Conservation (phyloP, 164 flowering plant species). For the Sextonia rubra region DNA sequence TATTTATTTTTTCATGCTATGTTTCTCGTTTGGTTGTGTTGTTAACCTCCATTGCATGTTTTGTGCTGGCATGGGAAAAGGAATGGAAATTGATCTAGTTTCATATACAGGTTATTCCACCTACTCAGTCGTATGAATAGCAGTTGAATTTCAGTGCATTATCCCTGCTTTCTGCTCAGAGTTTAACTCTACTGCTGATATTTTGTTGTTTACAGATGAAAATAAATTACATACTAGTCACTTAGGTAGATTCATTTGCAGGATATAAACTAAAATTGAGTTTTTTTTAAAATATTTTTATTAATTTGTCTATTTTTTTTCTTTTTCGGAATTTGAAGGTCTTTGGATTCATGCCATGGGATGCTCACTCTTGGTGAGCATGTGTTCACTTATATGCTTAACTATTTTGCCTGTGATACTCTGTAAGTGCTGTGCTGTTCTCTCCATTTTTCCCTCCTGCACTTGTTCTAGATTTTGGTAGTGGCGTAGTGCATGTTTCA, state of each 20-base stretch:
- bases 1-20: no score
- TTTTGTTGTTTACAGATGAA: not conserved
- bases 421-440: slow-evolving; percentile 54
- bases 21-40: not conserved
- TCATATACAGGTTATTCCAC: not conserved
- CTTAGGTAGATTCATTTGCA: not conserved
- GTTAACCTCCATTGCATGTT: not conserved
- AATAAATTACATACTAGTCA: not conserved
- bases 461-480: not conserved
- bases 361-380: slow-evolving; percentile 95
- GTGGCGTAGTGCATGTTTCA: not conserved
- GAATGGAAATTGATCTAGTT: not conserved
- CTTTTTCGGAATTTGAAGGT: slow-evolving; percentile 32
- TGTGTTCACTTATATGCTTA: slow-evolving; percentile 93
- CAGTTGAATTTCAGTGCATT: not conserved
- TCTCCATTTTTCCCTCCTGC: not conserved
- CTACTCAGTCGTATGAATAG: not conserved
- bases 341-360: slow-evolving; percentile 91
- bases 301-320: not conserved
- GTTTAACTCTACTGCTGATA: not conserved
- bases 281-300: no score
- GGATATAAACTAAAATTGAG: not conserved
- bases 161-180: not conserved
- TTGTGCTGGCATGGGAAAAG: no score
- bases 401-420: slow-evolving; percentile 77